Evolutionary conservation across 2,329 filamentous ascomycete genomes (phyloP).

Genomic region (Calonectria fujianensis): DNA sequence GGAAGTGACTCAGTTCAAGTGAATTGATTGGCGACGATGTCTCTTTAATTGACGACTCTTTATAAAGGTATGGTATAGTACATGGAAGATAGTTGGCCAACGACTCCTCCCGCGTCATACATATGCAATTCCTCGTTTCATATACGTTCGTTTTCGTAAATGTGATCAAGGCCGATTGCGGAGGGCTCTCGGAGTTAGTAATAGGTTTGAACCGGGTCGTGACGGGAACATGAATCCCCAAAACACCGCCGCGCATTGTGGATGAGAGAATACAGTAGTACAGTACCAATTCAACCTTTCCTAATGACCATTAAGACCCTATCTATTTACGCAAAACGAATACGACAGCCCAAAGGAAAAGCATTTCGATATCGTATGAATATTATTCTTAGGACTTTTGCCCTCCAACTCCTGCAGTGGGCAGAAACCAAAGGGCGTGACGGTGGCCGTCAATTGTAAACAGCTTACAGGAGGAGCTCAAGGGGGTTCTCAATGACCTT

Average conservation of each 20-base stretch:
- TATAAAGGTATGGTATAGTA: slow-evolving; percentile 39
- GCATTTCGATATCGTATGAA: slow-evolving; percentile 43
- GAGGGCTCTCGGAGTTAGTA: slow-evolving; percentile 32
- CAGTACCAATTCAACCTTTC: slow-evolving; percentile 41
- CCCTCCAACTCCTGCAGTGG: slow-evolving; percentile 17
- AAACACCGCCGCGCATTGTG: slow-evolving; percentile 34
- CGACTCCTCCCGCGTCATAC: slow-evolving; percentile 37
- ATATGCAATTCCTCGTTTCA: slow-evolving; percentile 36
- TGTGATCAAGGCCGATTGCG: slow-evolving; percentile 42
- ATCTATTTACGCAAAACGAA: slow-evolving; percentile 44
- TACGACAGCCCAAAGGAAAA: slow-evolving; percentile 39
- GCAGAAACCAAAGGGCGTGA: slow-evolving; percentile 31
- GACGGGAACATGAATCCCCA: slow-evolving; percentile 39
- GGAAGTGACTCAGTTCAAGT: not conserved
- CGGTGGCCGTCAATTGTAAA: slow-evolving; percentile 30
- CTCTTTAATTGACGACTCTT: slow-evolving; percentile 40
- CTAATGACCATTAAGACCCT: slow-evolving; percentile 43
- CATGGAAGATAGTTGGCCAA: slow-evolving; percentile 40
- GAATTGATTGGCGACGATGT: slow-evolving; percentile 37
- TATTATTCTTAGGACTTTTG: slow-evolving; percentile 43
- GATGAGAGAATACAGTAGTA: slow-evolving; percentile 35
- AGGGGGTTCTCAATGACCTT: slow-evolving; percentile 98
- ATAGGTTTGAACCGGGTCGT: slow-evolving; percentile 40
- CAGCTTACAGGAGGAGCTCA: slow-evolving; percentile 87
- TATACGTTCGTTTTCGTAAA: slow-evolving; percentile 31